Base-by-base conservation (phyloP, 2,329 filamentous ascomycete species). In the Fonsecaea erecta region DNA sequence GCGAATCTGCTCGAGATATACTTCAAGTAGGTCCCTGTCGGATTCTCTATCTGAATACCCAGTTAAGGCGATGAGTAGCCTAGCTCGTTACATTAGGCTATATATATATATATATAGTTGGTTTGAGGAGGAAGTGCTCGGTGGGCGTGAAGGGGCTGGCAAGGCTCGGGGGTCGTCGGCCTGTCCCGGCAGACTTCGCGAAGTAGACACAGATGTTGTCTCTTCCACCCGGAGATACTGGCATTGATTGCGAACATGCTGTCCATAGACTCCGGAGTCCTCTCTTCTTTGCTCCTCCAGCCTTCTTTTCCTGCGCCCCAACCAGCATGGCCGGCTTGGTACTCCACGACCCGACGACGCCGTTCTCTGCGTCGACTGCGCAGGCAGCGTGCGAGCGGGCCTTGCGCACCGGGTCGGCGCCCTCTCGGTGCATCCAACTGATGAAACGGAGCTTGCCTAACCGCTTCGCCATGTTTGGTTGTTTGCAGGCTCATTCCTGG, bases 1-100 rank as follows among this genome's bases (percentile, higher is more conserved):
- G 75, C 75, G 21, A 82, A 65, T 70, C 82, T 82, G 0, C 74
- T 30, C 28, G 28, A 30, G 28, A 30, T 30, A 30, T 30, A n/a
- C n/a, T n/a, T n/a, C n/a, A n/a, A n/a, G n/a, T n/a, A n/a, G n/a
- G 28, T 30, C 28, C 8, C 28, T 30, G 28, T 30, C 28, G 8
- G 28, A n/a, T 30, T 30, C 28, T 30, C 28, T 3, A 8, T 30
- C 28, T 3, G 28, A n/a, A n/a, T n/a, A n/a, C n/a, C n/a, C n/a
- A n/a, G n/a, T n/a, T n/a, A n/a, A n/a, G n/a, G n/a, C n/a, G n/a
- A n/a, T n/a, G n/a, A n/a, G n/a, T n/a, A n/a, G n/a, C n/a, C n/a
- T n/a, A n/a, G n/a, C n/a, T n/a, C n/a, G n/a, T n/a, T n/a, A n/a
- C n/a, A n/a, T n/a, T n/a, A n/a, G n/a, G n/a, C n/a, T n/a, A n/a